Conservation (phyloP, 495 filamentous ascomycete genomes). For the Baudoinia panamericana region DNA sequence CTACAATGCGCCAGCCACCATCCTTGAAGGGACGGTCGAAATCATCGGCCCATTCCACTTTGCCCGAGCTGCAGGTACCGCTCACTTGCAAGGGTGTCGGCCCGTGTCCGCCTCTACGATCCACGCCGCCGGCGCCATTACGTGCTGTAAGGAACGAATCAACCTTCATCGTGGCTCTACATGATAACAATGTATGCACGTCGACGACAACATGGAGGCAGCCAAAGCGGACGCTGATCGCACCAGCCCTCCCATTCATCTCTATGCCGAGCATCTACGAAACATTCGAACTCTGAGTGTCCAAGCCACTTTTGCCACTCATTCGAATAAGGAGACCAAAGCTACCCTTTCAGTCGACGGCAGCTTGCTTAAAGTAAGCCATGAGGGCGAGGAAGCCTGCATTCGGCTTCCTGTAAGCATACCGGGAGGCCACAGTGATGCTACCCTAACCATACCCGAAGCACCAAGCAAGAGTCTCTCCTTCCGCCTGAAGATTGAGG, state of each 20-base stretch:
- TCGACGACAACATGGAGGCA: too few relatives aligned
- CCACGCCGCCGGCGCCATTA: too few relatives aligned
- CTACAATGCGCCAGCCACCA: too few relatives aligned
- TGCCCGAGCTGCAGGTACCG: too few relatives aligned
- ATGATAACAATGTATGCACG: too few relatives aligned
- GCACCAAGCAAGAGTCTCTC: conserved; percentile 38
- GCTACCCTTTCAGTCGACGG: conserved; percentile 40
- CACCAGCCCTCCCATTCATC: too few relatives aligned
- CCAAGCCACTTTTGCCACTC: conserved; percentile 49
- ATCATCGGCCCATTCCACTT: too few relatives aligned
- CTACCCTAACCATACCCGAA: conserved; percentile 29
- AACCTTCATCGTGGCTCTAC: conserved; percentile 1
- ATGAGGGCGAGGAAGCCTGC: conserved; percentile 39
- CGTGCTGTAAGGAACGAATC: too few relatives aligned
- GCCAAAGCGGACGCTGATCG: too few relatives aligned
- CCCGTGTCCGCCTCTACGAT: too few relatives aligned
- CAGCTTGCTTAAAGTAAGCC: conserved; percentile 37
- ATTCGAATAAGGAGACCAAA: conserved; percentile 33
- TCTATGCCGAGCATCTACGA: conserved; percentile 78
- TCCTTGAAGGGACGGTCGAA: too few relatives aligned
- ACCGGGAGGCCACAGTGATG: conserved; percentile 24
- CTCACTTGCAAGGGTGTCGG: too few relatives aligned
- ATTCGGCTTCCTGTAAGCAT: conserved; percentile 57
- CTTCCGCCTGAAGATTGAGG: conserved; percentile 55
- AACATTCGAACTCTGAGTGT: conserved; percentile 79